Evolutionary conservation across 2,329 filamentous ascomycete species (phyloP).

Genomic region (Neofusicoccum kwambonambiense): DNA sequence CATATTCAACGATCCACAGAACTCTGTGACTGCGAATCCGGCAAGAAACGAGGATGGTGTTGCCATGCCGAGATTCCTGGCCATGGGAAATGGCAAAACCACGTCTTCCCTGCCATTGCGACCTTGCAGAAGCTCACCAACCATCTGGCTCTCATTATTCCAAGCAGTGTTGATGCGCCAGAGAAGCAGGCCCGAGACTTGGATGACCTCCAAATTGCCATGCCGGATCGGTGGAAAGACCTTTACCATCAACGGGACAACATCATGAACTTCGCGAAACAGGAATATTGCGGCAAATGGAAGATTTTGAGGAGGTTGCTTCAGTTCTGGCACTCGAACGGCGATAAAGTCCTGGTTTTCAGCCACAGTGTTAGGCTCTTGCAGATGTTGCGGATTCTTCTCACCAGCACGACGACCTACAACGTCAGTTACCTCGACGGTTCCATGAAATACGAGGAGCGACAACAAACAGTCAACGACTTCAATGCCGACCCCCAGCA

Average conservation of each 20-base stretch:
- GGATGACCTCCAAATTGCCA: conserved; percentile 68
- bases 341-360: conserved; percentile 94
- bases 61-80: conserved; percentile 60
- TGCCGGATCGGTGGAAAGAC: conserved; percentile 72
- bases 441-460: conserved; percentile 76
- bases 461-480: conserved; percentile 77
- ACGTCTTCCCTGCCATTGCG: conserved; percentile 82
- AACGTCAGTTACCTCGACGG: conserved; percentile 91
- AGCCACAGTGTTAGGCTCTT: conserved; percentile 86
- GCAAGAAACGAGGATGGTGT: conserved; percentile 77
- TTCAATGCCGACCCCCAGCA: conserved; percentile 86
- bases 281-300: conserved; percentile 96
- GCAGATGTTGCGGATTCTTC: conserved; percentile 79
- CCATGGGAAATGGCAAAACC: conserved; percentile 67
- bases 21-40: conserved; percentile 67
- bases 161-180: conserved; percentile 59
- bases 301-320: conserved; percentile 83
- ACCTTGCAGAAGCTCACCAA: conserved; percentile 86
- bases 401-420: conserved; percentile 79
- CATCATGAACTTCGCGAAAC: conserved; percentile 77
- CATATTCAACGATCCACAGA: conserved; percentile 68
- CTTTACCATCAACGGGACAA: conserved; percentile 75
- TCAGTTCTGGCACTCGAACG: conserved; percentile 83
- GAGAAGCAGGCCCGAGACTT: conserved; percentile 80
- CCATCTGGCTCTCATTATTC: conserved; percentile 86